Conservation (phyloP, 2,329 filamentous ascomycete genomes). For the Corynespora cassiicola region DNA sequence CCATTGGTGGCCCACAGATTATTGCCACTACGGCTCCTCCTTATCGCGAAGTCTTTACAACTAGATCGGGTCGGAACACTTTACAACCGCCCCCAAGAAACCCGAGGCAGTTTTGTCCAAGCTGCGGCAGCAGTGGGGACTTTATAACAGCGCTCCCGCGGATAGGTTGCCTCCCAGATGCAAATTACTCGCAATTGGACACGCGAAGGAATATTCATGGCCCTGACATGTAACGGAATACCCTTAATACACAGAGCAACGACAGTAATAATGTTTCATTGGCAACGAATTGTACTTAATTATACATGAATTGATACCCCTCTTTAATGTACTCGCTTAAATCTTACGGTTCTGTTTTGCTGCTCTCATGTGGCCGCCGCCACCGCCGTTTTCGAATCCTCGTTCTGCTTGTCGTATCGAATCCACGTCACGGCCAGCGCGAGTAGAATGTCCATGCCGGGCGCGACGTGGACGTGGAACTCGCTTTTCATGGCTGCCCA, state of each 20-base stretch:
- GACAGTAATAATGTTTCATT: too few species aligned
- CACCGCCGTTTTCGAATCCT: constrained; percentile 11
- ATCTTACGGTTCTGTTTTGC: too few species aligned
- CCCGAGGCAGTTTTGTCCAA: neutral
- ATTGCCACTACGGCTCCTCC: neutral
- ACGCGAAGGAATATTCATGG: too few species aligned
- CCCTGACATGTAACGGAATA: too few species aligned
- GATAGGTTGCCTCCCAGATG: constrained; percentile 23
- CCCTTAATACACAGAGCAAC: too few species aligned
- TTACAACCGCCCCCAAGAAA: neutral
- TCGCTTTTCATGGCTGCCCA: constrained; percentile 13
- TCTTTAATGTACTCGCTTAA: too few species aligned
- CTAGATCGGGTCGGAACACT: neutral
- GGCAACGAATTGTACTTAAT: too few species aligned
- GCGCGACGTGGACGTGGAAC: constrained; percentile 20
- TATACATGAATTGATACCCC: too few species aligned
- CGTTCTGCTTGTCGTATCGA: constrained; percentile 19
- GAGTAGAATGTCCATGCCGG: constrained; percentile 28
- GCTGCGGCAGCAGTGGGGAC: constrained; percentile 6
- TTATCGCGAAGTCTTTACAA: neutral
- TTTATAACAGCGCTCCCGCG: constrained; percentile 20
- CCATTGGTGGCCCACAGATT: too few species aligned
- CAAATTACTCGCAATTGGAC: too few species aligned
- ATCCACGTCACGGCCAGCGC: constrained; percentile 23
- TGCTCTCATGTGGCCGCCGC: neutral